These are phyloP conservation scores for Geum urbanum DNA, from an alignment of 306 rosid genomes.

Conservation along the genomic window DNA sequence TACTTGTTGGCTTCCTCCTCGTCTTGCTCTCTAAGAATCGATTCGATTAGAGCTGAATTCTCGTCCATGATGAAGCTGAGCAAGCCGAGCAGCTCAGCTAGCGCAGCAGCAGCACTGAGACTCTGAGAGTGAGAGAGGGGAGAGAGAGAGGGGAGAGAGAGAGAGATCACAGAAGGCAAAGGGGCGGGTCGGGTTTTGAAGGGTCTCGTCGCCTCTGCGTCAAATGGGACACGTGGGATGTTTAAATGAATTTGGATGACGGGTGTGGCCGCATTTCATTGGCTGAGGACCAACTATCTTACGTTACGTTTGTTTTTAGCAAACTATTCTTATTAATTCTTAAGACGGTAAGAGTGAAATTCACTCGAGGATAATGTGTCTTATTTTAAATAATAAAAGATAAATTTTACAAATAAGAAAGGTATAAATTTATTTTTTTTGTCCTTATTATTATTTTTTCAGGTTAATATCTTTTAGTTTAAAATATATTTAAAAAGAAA, in stretches of 20 bases:
- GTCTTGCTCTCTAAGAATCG: conserved; percentile 47
- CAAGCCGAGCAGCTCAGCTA: background rate
- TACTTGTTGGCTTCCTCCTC: conserved; percentile 36
- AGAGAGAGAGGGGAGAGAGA: background rate
- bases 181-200: background rate
- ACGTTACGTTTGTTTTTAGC: too few relatives aligned
- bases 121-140: background rate
- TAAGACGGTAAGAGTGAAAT: too few relatives aligned
- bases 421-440: too few relatives aligned
- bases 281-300: background rate
- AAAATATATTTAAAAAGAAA: too few relatives aligned
- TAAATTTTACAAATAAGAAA: too few relatives aligned
- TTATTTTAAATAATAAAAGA: too few relatives aligned
- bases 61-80: conserved; percentile 44
- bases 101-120: background rate
- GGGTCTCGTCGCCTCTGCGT: background rate
- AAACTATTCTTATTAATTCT: too few relatives aligned
- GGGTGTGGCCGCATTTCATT: background rate
- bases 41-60: conserved; percentile 54
- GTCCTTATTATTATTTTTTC: too few relatives aligned
- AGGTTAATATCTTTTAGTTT: too few relatives aligned
- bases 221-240: background rate
- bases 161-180: background rate
- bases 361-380: too few relatives aligned
- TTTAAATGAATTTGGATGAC: background rate